These are phyloP conservation scores for Penicillium psychrofluorescens DNA, from an alignment of 495 filamentous ascomycete species.

Conservation along the genomic window DNA sequence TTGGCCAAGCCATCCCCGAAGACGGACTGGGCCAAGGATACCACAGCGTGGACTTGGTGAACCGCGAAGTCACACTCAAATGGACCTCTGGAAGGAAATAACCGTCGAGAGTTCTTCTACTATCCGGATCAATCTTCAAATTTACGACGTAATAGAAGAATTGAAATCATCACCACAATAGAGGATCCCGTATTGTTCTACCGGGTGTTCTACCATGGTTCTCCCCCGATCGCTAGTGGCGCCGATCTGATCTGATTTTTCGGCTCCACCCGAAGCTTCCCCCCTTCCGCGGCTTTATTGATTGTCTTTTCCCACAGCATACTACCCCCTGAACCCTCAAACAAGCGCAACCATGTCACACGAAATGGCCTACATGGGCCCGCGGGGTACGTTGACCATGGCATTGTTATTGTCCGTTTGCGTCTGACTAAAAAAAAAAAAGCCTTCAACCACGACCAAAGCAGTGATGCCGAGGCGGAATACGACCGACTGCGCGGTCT, in stretches of 20 bases:
- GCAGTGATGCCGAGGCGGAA: constrained; percentile 65
- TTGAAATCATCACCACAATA: too few species aligned
- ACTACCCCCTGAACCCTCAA: not conserved
- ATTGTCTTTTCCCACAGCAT: not conserved
- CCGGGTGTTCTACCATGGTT: too few species aligned
- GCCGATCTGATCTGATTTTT: constrained; percentile 10
- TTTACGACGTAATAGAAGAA: too few species aligned
- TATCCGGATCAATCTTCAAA: too few species aligned
- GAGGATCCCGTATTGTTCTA: too few species aligned
- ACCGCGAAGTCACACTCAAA: too few species aligned
- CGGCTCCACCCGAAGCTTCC: not conserved
- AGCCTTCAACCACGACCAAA: constrained; percentile 79
- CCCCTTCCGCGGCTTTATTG: constrained; percentile 3
- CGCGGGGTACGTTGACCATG: constrained; percentile 24
- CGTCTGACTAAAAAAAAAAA: constrained; percentile 2
- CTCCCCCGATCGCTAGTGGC: too few species aligned
- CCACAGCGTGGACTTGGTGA: too few species aligned
- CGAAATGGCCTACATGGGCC: constrained; percentile 57
- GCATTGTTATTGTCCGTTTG: not conserved
- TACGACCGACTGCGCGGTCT: constrained; percentile 87
- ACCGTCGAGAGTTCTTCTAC: too few species aligned
- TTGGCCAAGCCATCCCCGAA: too few species aligned
- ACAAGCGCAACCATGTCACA: constrained; percentile 42
- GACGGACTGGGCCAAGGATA: too few species aligned
- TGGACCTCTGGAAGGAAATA: too few species aligned